Percentiles rank a stretch among this genome's conserved stretches.
These are phyloP conservation scores for Amanita thiersii DNA, from an alignment of 768 basidiomycete genomes.

Conservation along the genomic window DNA sequence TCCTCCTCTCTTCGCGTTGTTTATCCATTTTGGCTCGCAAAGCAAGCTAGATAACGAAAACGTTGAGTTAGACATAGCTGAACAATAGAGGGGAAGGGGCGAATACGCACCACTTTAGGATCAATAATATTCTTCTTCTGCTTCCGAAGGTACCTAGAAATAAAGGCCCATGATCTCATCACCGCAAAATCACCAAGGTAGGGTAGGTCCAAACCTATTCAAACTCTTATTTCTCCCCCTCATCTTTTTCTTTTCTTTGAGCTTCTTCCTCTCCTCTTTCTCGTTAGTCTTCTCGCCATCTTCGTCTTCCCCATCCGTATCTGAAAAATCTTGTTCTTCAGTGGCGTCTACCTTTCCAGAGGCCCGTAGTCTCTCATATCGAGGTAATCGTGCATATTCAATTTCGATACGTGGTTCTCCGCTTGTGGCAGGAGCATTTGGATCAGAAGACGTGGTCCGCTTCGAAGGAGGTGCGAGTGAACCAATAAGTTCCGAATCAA, in stretches of 20 bases:
- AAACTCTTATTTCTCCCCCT: conserved; percentile 82
- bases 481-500: conserved; percentile 73
- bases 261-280: conserved; percentile 22
- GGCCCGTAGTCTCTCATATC: conserved; percentile 69
- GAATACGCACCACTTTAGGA: conserved; percentile 50
- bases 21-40: conserved; percentile 61
- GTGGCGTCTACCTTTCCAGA: conserved; percentile 70
- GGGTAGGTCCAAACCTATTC: conserved; percentile 37
- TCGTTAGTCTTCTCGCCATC: conserved; percentile 30
- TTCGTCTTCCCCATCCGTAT: conserved; percentile 31
- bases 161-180: neutral
- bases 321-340: conserved; percentile 41
- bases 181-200: neutral
- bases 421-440: conserved; percentile 11
- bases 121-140: conserved; percentile 95
- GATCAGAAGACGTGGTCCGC: conserved; percentile 36
- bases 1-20: conserved; percentile 33
- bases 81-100: neutral
- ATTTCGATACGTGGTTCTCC: conserved; percentile 33
- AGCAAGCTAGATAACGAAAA: conserved; percentile 41
- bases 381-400: conserved; percentile 66
- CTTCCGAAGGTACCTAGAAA: conserved; percentile 57
- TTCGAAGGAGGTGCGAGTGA: conserved; percentile 55
- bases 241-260: conserved; percentile 70
- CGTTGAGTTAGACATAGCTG: too few relatives aligned